Conservation (phyloP, 768 basidiomycete species). For the Auriscalpium microsporum region DNA sequence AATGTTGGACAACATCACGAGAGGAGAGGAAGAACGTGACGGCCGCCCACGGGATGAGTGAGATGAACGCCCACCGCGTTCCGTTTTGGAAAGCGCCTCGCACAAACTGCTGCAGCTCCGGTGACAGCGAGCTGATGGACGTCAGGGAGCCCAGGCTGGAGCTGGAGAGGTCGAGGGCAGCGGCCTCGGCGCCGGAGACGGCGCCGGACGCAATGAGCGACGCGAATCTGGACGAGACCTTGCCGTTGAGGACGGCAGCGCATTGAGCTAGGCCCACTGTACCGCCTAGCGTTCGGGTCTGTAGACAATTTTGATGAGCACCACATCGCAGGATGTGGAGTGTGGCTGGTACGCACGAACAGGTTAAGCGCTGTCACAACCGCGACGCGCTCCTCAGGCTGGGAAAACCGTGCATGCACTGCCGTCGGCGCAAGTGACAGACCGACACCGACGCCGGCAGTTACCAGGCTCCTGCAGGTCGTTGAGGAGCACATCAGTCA, state of each 20-base stretch:
- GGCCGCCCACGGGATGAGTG: conserved; percentile 39
- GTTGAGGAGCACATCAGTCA: background rate
- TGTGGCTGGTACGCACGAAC: conserved; percentile 30
- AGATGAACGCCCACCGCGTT: conserved; percentile 36
- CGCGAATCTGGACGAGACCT: conserved; percentile 29
- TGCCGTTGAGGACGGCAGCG: conserved; percentile 37
- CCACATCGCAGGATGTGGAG: background rate
- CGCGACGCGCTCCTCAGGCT: conserved; percentile 32
- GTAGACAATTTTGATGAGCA: background rate
- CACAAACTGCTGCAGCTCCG: conserved; percentile 26
- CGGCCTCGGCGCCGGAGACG: conserved; percentile 23
- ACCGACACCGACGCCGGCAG: conserved; percentile 38
- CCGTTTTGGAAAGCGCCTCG: conserved; percentile 34
- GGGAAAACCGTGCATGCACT: conserved; percentile 39
- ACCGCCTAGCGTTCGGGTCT: conserved; percentile 45
- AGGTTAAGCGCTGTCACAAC: conserved; percentile 34
- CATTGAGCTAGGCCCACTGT: conserved; percentile 48
- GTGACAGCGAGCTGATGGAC: conserved; percentile 30
- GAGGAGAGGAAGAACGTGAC: conserved; percentile 25
- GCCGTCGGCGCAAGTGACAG: conserved; percentile 29
- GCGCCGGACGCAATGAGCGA: conserved; percentile 19
- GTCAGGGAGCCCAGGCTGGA: conserved; percentile 27
- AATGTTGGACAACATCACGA: conserved; percentile 35
- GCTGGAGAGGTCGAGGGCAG: conserved; percentile 17
- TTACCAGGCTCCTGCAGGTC: conserved; percentile 31